Evolutionary conservation across 805 yeast species (phyloP), one percentile per base, ranked within the genome.

Genomic region (Ogataea trehaloabstinens): DNA sequence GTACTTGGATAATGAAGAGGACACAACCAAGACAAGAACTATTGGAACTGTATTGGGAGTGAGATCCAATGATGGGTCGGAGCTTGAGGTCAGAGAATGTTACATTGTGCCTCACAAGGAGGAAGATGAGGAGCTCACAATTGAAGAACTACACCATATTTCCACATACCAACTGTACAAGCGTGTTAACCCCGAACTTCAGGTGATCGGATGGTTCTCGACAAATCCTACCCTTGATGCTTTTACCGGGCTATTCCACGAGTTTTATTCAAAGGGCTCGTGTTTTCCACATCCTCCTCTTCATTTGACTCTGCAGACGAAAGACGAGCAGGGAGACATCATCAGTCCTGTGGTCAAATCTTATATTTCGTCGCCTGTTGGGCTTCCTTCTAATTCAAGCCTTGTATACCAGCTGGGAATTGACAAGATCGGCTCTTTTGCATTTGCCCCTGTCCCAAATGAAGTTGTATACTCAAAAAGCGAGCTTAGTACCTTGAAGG

Each of bases 161-260:
- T 67, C 80, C 24, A 75, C 85, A 63, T 84, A 70, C 64, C 80
- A 78, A 52, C 67, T 88, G 55, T 78, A 84, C 65, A 83, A 81
- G 67, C 78, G 78, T 57, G 80, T 91, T 24, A 82, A 82, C 63
- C 91, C 93, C 41, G 84, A 83, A 57, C 84, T 81, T 48, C 71
- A 73, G 36, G 82, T 88, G 39, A 71, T 88, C 34, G 96, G 96
- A 40, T 88, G 96, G 96, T 88, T 85, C 60, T 80, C 82, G 35
- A 68, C 76, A 29, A 66, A 70, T 34, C 66, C 74, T 15, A 70
- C 68, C 48, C 74, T 86, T 46, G 90, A 85, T 64, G 72, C 78
- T 39, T 76, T 82, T 60, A 78, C 89, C 11, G 86, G 86, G 7
- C 71, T 85, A 48, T 80, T 87, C 54, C 95, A 87, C 60, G 91